A percentile compares a stretch with the other conserved stretches of the same genome.
These are phyloP conservation scores for Chaetoscypha palmicola DNA, from an alignment of 2,329 filamentous ascomycete species.

Conservation along the genomic window DNA sequence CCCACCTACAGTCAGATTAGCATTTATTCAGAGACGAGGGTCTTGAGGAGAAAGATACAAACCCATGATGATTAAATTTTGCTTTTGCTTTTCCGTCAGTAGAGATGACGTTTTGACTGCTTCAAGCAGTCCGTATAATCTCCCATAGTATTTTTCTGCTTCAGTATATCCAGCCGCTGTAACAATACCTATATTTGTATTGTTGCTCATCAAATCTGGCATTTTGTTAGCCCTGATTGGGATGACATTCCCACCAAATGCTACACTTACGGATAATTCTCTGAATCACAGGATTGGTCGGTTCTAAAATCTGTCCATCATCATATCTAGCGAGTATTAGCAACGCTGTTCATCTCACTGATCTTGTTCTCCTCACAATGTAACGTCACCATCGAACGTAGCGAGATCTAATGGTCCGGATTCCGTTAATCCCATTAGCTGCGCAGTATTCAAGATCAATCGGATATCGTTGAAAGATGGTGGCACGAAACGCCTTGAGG, in stretches of 20 bases:
- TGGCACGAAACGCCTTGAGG: slow-evolving; percentile 83
- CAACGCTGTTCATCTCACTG: background rate
- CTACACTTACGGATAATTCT: slow-evolving; percentile 45
- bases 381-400: slow-evolving; percentile 97
- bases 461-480: slow-evolving; percentile 97
- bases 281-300: slow-evolving; percentile 69
- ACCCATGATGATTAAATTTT: slow-evolving; percentile 80
- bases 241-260: too few species aligned
- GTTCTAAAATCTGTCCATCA: slow-evolving; percentile 72
- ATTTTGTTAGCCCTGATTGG: too few species aligned
- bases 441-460: slow-evolving; percentile 87
- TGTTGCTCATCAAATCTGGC: slow-evolving; percentile 64
- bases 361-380: slow-evolving; percentile 48
- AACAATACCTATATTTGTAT: slow-evolving; percentile 87
- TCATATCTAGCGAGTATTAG: slow-evolving; percentile 44
- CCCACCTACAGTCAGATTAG: slow-evolving; percentile 44
- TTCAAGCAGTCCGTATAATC: slow-evolving; percentile 80
- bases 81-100: slow-evolving; percentile 60
- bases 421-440: slow-evolving; percentile 82
- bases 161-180: slow-evolving; percentile 94
- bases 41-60: slow-evolving; percentile 4
- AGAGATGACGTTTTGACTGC: slow-evolving; percentile 55
- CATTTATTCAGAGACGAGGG: background rate
- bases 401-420: slow-evolving; percentile 70
- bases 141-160: slow-evolving; percentile 75